Conservation (phyloP, 495 filamentous ascomycete species). For the Cryomyces minteri region DNA sequence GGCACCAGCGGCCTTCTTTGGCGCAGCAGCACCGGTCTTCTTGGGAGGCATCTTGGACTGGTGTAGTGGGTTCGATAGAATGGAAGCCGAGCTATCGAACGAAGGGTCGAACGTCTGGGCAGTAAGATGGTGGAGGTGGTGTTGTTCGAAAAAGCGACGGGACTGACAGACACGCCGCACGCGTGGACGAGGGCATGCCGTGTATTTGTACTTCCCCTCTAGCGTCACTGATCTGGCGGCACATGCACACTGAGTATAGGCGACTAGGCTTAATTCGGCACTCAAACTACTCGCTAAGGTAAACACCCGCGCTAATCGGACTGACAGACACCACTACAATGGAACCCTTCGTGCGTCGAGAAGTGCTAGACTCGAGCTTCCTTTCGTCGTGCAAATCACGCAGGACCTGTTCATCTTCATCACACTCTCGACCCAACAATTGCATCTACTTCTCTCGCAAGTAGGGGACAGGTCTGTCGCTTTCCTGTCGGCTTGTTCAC, state of each 20-base stretch:
- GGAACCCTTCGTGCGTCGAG: too few species aligned
- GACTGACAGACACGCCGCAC: background rate
- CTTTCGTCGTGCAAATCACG: too few species aligned
- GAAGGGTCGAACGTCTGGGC: background rate
- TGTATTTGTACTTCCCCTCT: background rate
- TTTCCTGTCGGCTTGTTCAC: too few species aligned
- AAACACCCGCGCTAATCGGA: too few species aligned
- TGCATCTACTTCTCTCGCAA: too few species aligned
- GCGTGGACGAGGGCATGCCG: background rate
- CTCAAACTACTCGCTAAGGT: background rate
- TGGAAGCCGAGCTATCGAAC: conserved; percentile 5
- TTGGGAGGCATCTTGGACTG: conserved; percentile 41
- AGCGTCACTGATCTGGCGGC: background rate
- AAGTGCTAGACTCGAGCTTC: too few species aligned
- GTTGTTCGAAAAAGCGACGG: background rate
- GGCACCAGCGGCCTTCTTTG: conserved; percentile 31
- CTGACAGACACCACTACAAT: too few species aligned
- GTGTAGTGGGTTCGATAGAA: conserved; percentile 3
- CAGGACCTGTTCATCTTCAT: too few species aligned
- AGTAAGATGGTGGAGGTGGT: background rate
- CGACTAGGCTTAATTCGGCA: background rate
- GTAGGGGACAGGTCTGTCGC: too few species aligned
- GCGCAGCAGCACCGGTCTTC: conserved; percentile 32
- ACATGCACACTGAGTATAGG: too few species aligned
- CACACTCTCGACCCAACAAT: too few species aligned